Evolutionary conservation across 2,329 filamentous ascomycete species (phyloP).

Genomic region (Diaporthe ampelina): DNA sequence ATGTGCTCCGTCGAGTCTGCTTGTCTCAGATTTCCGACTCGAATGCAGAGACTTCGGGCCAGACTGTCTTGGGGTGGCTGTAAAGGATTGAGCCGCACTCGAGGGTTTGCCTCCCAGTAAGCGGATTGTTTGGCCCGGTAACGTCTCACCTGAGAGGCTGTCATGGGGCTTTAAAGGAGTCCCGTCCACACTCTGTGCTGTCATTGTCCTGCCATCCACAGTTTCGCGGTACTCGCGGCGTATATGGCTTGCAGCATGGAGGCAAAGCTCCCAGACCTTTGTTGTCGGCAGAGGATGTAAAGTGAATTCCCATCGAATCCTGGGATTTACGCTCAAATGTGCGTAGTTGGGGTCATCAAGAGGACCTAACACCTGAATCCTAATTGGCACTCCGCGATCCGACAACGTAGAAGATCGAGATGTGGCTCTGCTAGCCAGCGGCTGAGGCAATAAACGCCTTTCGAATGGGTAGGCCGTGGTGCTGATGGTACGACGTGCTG

Average conservation of each 20-base stretch:
- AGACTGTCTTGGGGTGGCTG: too few species aligned
- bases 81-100: not conserved
- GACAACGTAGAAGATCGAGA: not conserved
- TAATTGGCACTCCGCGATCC: not conserved
- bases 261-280: not conserved
- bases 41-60: not conserved
- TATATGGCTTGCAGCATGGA: conserved; percentile 7
- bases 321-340: not conserved
- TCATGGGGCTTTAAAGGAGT: not conserved
- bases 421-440: not conserved
- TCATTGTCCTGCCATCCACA: not conserved
- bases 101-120: not conserved
- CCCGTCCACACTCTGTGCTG: not conserved
- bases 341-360: too few species aligned
- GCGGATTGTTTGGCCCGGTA: not conserved
- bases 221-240: not conserved
- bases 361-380: not conserved
- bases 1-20: not conserved
- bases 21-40: not conserved
- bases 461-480: not conserved
- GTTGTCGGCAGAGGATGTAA: not conserved
- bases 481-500: not conserved
- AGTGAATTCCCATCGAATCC: not conserved
- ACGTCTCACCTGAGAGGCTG: not conserved
- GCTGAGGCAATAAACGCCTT: not conserved